These are phyloP conservation scores for Linum trigynum DNA, from an alignment of 345 rosid genomes.

Conservation along the genomic window DNA sequence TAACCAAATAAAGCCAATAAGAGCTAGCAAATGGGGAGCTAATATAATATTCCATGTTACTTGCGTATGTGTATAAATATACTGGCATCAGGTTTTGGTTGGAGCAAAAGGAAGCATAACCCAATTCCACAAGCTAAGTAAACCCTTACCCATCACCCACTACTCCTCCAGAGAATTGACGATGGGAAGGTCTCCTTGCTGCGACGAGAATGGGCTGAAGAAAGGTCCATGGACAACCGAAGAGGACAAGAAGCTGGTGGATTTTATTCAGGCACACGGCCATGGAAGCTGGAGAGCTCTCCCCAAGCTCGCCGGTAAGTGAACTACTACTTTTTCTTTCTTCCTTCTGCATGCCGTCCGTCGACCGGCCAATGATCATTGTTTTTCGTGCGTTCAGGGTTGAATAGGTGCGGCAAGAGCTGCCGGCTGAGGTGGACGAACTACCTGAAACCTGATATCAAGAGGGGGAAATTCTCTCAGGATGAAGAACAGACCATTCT, in stretches of 20 bases:
- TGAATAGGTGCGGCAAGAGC: neutral
- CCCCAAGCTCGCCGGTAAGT: neutral
- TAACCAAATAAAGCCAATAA: no score
- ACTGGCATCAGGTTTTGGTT: neutral
- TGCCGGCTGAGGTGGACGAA: neutral
- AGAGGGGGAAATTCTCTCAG: neutral
- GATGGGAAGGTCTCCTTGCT: neutral
- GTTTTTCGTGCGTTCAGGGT: neutral
- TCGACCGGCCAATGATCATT: neutral
- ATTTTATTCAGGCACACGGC: neutral
- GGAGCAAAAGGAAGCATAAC: neutral
- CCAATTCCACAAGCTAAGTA: neutral
- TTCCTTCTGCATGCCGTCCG: neutral
- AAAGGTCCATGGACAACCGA: neutral
- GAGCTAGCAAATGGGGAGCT: no score
- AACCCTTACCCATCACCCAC: neutral
- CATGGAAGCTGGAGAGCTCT: neutral
- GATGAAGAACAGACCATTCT: neutral
- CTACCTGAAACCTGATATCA: neutral
- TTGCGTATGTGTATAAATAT: no score
- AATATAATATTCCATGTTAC: no score
- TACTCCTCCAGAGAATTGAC: no score
- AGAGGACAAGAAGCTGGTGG: neutral
- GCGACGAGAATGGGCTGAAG: neutral
- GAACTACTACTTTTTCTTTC: no score